phyloP scores from a whole-genome alignment of 2,329 filamentous ascomycete genomes.

The Cryoendolithus antarcticus region DNA sequence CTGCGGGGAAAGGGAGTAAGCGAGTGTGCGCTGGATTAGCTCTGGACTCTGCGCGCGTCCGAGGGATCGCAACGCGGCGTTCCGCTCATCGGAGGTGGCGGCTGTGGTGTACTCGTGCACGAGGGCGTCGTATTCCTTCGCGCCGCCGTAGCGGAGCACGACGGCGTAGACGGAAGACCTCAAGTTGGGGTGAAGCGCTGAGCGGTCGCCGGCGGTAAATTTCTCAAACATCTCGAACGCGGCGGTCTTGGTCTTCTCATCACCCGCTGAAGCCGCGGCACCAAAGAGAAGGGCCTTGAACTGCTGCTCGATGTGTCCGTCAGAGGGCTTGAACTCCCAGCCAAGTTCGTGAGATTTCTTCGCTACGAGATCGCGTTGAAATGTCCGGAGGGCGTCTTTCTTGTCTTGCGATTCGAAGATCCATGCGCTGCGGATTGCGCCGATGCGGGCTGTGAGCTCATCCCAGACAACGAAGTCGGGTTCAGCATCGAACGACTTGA shows the following conservation, averaged over 20 bases:
- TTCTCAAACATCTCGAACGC: slow-evolving; percentile 84
- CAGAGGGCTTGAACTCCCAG: slow-evolving; percentile 73
- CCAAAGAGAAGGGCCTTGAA: slow-evolving; percentile 90
- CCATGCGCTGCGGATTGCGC: slow-evolving; percentile 73
- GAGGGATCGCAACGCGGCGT: slow-evolving; percentile 73
- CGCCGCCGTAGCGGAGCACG: slow-evolving; percentile 69
- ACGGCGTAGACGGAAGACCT: slow-evolving; percentile 78
- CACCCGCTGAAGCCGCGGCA: slow-evolving; percentile 66
- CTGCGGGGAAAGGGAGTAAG: slow-evolving; percentile 61
- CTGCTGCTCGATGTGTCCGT: slow-evolving; percentile 84
- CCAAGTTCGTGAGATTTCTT: slow-evolving; percentile 75
- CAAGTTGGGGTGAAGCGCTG: slow-evolving; percentile 84
- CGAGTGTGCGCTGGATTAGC: slow-evolving; percentile 70
- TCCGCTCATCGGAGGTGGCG: slow-evolving; percentile 74
- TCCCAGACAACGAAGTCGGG: slow-evolving; percentile 90
- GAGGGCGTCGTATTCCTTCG: slow-evolving; percentile 72
- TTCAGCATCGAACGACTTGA: slow-evolving; percentile 73
- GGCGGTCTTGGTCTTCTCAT: slow-evolving; percentile 63
- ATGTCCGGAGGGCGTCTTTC: slow-evolving; percentile 66
- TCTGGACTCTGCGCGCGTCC: slow-evolving; percentile 66
- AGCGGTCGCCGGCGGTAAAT: slow-evolving; percentile 65
- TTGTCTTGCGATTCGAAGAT: slow-evolving; percentile 67
- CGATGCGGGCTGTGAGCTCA: slow-evolving; percentile 70
- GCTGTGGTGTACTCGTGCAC: slow-evolving; percentile 64
- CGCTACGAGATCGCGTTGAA: slow-evolving; percentile 67